Conservation (phyloP, 441 rosid species). For the Syzygium malaccense region DNA sequence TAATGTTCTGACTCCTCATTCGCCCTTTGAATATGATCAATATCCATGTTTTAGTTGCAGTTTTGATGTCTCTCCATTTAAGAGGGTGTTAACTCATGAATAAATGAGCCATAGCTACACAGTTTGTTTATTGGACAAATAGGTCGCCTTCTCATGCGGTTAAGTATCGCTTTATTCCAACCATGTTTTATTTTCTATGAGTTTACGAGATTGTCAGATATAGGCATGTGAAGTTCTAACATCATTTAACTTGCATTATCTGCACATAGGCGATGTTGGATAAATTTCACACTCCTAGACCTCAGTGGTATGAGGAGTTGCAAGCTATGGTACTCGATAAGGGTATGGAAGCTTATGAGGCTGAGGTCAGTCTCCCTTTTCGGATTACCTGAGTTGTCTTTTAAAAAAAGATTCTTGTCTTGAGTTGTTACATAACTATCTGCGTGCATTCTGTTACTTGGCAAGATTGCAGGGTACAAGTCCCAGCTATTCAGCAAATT, state of each 20-base stretch:
- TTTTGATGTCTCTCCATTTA: not conserved
- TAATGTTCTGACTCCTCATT: not conserved
- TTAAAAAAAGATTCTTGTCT: not conserved
- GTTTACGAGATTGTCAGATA: not conserved
- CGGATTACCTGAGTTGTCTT: not conserved
- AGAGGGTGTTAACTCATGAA: not conserved
- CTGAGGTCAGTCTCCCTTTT: conserved; percentile 37
- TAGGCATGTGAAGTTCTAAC: not conserved
- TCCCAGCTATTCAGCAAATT: conserved; percentile 44
- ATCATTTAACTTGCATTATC: not conserved
- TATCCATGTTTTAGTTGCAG: not conserved
- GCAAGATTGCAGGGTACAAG: conserved; percentile 63
- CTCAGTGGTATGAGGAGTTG: conserved; percentile 78
- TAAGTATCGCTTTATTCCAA: not conserved
- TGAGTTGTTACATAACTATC: not conserved
- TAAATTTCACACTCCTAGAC: conserved; percentile 60
- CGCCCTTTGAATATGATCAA: not conserved
- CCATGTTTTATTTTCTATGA: not conserved
- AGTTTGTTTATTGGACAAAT: not conserved
- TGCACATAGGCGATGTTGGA: conserved; percentile 33
- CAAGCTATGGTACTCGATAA: conserved; percentile 45
- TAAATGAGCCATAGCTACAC: not conserved
- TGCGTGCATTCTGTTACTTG: not conserved
- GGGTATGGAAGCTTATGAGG: conserved; percentile 53
- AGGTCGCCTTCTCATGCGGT: not conserved